A percentile compares a stretch with the other conserved stretches of the same genome.
Conservation (phyloP, 2,329 filamentous ascomycete species). For the Aspergillus carbonarius region DNA sequence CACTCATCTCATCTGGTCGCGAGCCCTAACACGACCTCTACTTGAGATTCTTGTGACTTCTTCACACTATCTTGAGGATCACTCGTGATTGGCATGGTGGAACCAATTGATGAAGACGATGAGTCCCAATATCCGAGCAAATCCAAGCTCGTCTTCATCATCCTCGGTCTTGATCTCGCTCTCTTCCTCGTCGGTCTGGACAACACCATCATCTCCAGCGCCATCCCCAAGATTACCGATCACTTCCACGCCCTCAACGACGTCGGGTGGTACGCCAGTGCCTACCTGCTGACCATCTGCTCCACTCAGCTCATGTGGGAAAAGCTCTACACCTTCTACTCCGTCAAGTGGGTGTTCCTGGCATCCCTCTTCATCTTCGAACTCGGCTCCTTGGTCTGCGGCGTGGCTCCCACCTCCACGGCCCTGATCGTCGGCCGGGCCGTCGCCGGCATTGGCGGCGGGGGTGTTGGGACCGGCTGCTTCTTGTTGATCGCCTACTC, state of each 20-base stretch:
- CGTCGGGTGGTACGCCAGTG: constrained; percentile 15
- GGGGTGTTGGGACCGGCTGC: too few relatives aligned
- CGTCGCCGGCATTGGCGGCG: too few relatives aligned
- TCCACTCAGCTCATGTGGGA: constrained; percentile 4
- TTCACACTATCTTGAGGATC: too few relatives aligned
- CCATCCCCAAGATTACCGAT: constrained; percentile 37
- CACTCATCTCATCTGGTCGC: too few relatives aligned
- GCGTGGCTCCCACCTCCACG: constrained; percentile 22
- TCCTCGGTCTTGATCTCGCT: too few relatives aligned
- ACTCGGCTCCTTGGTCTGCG: constrained; percentile 27
- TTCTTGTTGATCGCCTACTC: too few relatives aligned
- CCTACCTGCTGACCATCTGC: constrained; percentile 11
- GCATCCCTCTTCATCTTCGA: constrained; percentile 26
- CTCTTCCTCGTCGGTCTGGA: constrained; percentile 28
- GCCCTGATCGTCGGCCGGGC: too few relatives aligned
- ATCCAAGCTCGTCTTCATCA: constrained; percentile 20
- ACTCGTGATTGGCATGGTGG: neutral
- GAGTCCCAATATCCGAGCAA: neutral
- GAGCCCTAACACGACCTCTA: too few relatives aligned
- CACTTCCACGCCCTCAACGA: constrained; percentile 25
- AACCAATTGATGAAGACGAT: too few relatives aligned
- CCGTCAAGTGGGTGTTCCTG: constrained; percentile 23
- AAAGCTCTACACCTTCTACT: constrained; percentile 5
- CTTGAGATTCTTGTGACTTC: too few relatives aligned
- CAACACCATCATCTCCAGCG: constrained; percentile 34